These are phyloP conservation scores for Sporothrix brunneoviolacea DNA, from an alignment of 2,329 filamentous ascomycete genomes.

Conservation along the genomic window DNA sequence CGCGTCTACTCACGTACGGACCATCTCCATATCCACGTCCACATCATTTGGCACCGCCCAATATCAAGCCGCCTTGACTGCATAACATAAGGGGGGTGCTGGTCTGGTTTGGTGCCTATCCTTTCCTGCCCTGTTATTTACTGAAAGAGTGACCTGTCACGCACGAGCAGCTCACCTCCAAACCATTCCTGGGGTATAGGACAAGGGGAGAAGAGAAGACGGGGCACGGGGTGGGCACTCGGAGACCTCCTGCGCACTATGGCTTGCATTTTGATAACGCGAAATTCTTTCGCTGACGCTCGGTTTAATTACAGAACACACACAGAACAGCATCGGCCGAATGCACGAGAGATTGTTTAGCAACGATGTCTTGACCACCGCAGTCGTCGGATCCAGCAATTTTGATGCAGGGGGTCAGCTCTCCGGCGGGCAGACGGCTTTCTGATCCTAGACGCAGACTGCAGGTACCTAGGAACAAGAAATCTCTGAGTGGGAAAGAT, in stretches of 20 bases:
- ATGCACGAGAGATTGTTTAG: too few relatives aligned
- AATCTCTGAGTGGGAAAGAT: not conserved
- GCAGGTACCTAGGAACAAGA: not conserved
- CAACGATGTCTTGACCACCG: not conserved
- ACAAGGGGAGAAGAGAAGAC: too few relatives aligned
- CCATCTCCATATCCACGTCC: not conserved
- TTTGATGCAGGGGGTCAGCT: constrained; percentile 1
- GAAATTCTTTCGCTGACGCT: too few relatives aligned
- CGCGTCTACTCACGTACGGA: too few relatives aligned
- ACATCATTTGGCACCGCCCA: constrained; percentile 5
- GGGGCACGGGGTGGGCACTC: too few relatives aligned
- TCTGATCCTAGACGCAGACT: not conserved
- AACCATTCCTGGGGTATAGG: too few relatives aligned
- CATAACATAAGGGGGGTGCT: constrained; percentile 1
- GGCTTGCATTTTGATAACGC: too few relatives aligned
- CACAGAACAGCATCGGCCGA: too few relatives aligned
- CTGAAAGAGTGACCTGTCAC: not conserved
- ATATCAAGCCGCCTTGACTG: not conserved
- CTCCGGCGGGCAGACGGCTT: constrained; percentile 3
- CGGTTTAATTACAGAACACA: too few relatives aligned
- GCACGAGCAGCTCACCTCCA: too few relatives aligned
- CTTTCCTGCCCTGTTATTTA: not conserved
- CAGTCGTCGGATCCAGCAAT: not conserved
- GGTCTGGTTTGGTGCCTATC: not conserved
- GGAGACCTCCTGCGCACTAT: too few relatives aligned